Base-by-base conservation (phyloP, 768 basidiomycete species). In the Hypholoma fasciculare region DNA sequence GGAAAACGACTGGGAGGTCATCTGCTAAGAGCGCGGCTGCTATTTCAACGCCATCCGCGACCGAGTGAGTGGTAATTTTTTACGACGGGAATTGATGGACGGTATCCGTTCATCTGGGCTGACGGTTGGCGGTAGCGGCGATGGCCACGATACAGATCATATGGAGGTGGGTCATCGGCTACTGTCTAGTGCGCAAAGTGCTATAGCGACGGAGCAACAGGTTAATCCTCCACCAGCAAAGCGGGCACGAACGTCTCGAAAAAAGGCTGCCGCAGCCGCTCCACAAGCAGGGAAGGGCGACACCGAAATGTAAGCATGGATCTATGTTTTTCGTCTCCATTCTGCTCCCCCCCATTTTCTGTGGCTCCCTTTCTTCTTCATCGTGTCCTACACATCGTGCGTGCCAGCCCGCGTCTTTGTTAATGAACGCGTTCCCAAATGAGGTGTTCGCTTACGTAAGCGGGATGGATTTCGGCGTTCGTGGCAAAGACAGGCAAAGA, bases 141-240 rank as follows among this genome's bases (percentile, higher is more conserved):
- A 58, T 57, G 60, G 9, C 39, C 42, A 30, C 36, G 60, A 60
- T 23, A 58, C 65, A 60, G 63, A 63, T 27, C 49, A 39, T 7
- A 55, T 58, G 49, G 65, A 63, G 44, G 68, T 67, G 49, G 56
- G 58, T 54, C 9, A 20, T 12, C 39, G 23, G 23, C 17, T 50
- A 23, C 16, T 49, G 27, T 27, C 23, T 7, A 13, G 37, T 6
- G 7, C 8, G 16, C 30, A 1, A 16, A 20, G n/a, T 9, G 11
- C 26, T 37, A 49, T 39, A 13, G 44, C 49, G 38, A 36, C 51
- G 48, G 54, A 43, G 19, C 19, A 16, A 27, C 20, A 16, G 16
- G 51, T 13, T 27, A 65, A 61, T 52, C 64, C 26, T 40, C 78
- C 78, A 57, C 46, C 62, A 44, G 67, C 64, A 27, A 66, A 68